Percentiles rank a stretch among this genome's conserved stretches.
These are phyloP conservation scores for Lithospermum erythrorhizon DNA, from an alignment of 257 asterid genomes.

Conservation along the genomic window DNA sequence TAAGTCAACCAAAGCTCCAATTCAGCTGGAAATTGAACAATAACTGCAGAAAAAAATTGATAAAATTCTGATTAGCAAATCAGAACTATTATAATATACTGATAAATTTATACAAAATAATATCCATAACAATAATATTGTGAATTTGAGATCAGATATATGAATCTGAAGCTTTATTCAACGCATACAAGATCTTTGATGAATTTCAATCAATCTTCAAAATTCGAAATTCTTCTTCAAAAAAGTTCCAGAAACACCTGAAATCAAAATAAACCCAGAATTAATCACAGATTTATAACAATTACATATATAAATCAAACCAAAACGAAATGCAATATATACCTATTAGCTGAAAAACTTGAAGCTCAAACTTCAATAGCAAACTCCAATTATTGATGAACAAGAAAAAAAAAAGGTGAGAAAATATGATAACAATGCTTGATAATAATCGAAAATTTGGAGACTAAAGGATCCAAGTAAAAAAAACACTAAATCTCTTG, in stretches of 20 bases:
- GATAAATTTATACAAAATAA: no score
- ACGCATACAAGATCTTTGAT: no score
- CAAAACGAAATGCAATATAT: background rate
- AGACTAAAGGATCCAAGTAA: background rate
- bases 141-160: no score
- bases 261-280: background rate
- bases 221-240: background rate
- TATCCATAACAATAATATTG: no score
- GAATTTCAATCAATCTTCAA: background rate
- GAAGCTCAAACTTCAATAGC: no score
- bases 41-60: background rate
- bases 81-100: no score
- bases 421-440: no score
- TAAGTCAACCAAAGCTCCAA: background rate
- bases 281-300: background rate
- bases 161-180: no score
- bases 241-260: background rate
- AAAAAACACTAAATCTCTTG: background rate
- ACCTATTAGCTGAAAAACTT: background rate
- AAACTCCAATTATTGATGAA: background rate
- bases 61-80: background rate
- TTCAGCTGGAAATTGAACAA: background rate
- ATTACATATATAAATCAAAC: background rate
- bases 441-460: no score
- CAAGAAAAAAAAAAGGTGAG: background rate